A percentile compares a stretch with the other conserved stretches of the same genome.
Conservation (phyloP, 352 stramenopile species). For the Phytophthora sansomeana region DNA sequence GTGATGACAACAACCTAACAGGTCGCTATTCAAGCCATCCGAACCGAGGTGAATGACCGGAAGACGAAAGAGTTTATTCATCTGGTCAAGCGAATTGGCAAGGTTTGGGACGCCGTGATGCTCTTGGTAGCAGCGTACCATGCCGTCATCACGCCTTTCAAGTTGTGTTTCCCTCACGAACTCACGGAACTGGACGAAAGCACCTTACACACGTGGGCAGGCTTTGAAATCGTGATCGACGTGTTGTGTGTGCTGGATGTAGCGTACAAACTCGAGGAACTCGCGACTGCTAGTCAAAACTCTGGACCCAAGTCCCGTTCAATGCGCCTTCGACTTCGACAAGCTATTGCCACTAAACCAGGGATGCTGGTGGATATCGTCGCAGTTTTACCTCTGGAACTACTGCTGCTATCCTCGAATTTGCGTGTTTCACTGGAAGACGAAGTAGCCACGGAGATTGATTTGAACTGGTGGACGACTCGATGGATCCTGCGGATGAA, state of each 20-base stretch:
- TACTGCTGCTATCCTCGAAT: conserved; percentile 37
- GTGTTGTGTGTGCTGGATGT: conserved; percentile 59
- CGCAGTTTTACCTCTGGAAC: conserved; percentile 61
- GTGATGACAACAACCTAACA: no score
- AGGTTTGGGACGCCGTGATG: conserved; percentile 60
- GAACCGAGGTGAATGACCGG: no score
- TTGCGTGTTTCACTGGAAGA: conserved; percentile 17
- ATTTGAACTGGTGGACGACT: conserved; percentile 42
- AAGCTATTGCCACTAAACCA: conserved; percentile 34
- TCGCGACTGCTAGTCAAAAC: conserved; percentile 39
- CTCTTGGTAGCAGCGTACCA: conserved; percentile 58
- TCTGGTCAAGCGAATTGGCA: conserved; percentile 43
- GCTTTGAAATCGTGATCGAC: conserved; percentile 63
- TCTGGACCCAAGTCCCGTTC: no score
- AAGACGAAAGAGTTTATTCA: conserved; percentile 44
- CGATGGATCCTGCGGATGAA: conserved; percentile 65
- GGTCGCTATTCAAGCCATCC: no score
- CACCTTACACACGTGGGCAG: conserved; percentile 57
- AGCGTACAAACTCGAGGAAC: conserved; percentile 39
- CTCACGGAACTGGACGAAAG: no score
- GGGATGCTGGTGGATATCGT: conserved; percentile 52
- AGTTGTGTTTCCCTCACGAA: conserved; percentile 62
- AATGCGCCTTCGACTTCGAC: conserved; percentile 4
- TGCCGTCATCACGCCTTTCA: conserved; percentile 53
- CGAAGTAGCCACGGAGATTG: background rate